Evolutionary conservation across 192 early-diverging fungal species (phyloP).

Genomic region (Coemansia sp.): DNA sequence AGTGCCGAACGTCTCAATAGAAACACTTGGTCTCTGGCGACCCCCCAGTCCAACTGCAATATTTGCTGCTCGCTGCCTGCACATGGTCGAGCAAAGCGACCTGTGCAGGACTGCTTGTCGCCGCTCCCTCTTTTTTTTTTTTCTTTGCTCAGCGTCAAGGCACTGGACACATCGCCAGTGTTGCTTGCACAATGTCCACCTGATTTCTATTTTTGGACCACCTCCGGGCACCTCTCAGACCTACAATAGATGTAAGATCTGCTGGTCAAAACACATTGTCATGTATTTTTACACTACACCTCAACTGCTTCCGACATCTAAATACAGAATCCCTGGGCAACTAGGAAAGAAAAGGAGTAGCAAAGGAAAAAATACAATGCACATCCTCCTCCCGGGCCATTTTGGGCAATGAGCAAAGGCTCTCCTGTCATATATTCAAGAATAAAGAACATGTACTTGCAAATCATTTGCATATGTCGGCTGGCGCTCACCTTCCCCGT

Average conservation of each 20-base stretch:
- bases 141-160: constrained; percentile 3
- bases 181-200: constrained; percentile 1
- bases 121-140: background rate
- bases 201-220: constrained; percentile 4
- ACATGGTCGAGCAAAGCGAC: constrained; percentile 7
- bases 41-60: constrained; percentile 1
- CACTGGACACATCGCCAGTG: background rate
- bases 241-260: constrained; percentile 3
- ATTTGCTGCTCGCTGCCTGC: background rate
- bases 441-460: background rate
- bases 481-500: background rate
- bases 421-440: background rate
- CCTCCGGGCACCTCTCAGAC: background rate
- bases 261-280: constrained; percentile 3
- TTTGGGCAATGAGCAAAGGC: background rate
- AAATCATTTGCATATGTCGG: background rate
- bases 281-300: constrained; percentile 10
- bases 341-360: background rate
- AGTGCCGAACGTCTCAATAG: background rate
- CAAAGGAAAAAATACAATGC: background rate
- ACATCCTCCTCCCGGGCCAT: background rate
- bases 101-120: constrained; percentile 5
- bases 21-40: background rate
- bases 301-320: background rate
- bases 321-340: background rate